Evolutionary conservation across 306 rosid genomes (phyloP), one percentile per base, ranked within the genome.

Genomic region (Coriaria nepalensis): DNA sequence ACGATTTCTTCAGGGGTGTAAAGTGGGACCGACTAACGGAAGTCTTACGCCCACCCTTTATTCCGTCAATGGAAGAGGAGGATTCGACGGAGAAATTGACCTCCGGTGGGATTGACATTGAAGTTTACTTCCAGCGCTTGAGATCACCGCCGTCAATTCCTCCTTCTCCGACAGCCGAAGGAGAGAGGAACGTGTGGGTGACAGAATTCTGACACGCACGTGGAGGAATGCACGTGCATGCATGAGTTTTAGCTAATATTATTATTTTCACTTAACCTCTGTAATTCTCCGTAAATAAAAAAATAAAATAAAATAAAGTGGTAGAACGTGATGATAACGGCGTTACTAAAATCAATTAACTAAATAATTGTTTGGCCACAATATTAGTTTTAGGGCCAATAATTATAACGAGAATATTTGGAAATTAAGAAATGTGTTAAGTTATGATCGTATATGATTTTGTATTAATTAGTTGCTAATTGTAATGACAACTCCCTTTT

Each of bases 11-110:
- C 40, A 56, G 61, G 48, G 98, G 98, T 13, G 70, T 90, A 1
- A 61, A 61, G 63, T 90, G 98, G 98, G 81, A 90, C 70, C 65
- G 79, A 10, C 55, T 90, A 0, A 65, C 81, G 58, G 93, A 92
- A 50, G 81, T 90, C 2, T 59, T 50, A 0, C 73, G 98, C 15
- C 86, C 98, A 8, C 98, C 98, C 51, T 85, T 71, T 35, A 79
- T 92, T 33, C 96, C 96, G 32, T 44, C 73, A 0, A 44, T 63
- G 7, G 85, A 90, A 0, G 90, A 81, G 36, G 45, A 8, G 0
- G 62, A 40, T 32, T 8, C 10, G 7, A 8, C 49, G 51, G 73
- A 43, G 7, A 33, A 10, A 3, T 5, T 57, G 5, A 14, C 20
- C 2, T 6, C 51, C 2, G 47, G 47, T 0, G 74, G 78, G 0